Percentiles rank a stretch among this genome's conserved stretches.
phyloP scores from a whole-genome alignment of 2,329 filamentous ascomycete species.

The Colletotrichum sidae region DNA sequence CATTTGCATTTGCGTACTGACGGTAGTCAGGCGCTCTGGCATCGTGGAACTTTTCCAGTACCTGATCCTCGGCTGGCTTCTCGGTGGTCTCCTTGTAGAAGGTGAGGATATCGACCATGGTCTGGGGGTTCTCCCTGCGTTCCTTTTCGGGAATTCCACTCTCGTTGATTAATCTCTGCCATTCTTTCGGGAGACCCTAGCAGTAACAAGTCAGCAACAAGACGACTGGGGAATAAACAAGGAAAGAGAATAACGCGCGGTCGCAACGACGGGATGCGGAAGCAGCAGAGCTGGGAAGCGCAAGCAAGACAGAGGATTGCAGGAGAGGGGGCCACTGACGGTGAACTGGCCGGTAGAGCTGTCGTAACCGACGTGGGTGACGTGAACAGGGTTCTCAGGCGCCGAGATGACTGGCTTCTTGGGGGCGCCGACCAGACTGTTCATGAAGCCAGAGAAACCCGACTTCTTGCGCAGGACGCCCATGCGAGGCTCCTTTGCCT shows the following conservation, averaged over 20 bases:
- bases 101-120: constrained; percentile 93
- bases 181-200: constrained; percentile 95
- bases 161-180: constrained; percentile 95
- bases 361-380: constrained; percentile 98
- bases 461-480: constrained; percentile 82
- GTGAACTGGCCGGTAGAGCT: constrained; percentile 97
- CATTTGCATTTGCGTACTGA: constrained; percentile 48
- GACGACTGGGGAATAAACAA: constrained; percentile 9
- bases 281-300: constrained; percentile 31
- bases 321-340: constrained; percentile 64
- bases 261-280: background rate
- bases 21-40: constrained; percentile 71
- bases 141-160: constrained; percentile 97
- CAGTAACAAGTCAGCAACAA: constrained; percentile 36
- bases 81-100: constrained; percentile 98
- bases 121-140: constrained; percentile 93
- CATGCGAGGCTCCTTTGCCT: constrained; percentile 73
- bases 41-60: constrained; percentile 97
- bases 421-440: constrained; percentile 83
- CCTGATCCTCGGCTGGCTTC: constrained; percentile 81
- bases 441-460: constrained; percentile 89
- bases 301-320: constrained; percentile 13
- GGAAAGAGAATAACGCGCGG: constrained; percentile 18
- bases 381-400: constrained; percentile 96
- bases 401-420: constrained; percentile 96